phyloP scores from a whole-genome alignment of 306 rosid species.

The Quillaja saponaria region DNA sequence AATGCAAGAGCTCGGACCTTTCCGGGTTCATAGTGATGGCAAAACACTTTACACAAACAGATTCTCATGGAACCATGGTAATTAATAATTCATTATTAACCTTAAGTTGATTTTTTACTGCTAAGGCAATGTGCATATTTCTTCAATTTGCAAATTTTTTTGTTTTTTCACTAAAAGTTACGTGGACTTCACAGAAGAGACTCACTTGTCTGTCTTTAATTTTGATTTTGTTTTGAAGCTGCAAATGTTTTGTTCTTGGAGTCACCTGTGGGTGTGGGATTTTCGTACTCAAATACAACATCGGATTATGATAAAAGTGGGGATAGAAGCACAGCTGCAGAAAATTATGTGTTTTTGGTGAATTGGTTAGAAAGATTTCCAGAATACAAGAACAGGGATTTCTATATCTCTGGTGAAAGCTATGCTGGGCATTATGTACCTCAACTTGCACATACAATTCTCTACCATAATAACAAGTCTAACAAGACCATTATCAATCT shows the following conservation, averaged over 20 bases:
- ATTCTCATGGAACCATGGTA: constrained; percentile 83
- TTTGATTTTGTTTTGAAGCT: constrained; percentile 39
- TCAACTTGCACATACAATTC: constrained; percentile 84
- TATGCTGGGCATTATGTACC: constrained; percentile 97
- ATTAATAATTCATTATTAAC: neutral
- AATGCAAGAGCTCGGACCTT: constrained; percentile 96
- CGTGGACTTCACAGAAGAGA: no score
- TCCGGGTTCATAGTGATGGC: constrained; percentile 86
- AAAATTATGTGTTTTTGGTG: constrained; percentile 66
- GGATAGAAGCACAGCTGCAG: constrained; percentile 65
- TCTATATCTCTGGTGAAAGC: constrained; percentile 87
- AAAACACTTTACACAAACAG: constrained; percentile 63
- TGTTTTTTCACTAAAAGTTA: no score
- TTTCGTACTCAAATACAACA: constrained; percentile 81
- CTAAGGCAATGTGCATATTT: no score
- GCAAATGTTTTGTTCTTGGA: constrained; percentile 87
- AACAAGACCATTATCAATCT: constrained; percentile 61
- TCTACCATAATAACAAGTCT: constrained; percentile 52
- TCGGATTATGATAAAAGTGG: constrained; percentile 61
- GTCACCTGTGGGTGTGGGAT: constrained; percentile 93
- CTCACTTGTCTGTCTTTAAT: neutral
- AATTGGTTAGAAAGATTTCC: constrained; percentile 93
- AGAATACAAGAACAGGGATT: constrained; percentile 64
- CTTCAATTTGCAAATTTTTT: no score
- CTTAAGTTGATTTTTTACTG: neutral